Evolutionary conservation across 1,284 basidiomycete genomes (phyloP), one percentile per base, ranked within the genome.

Genomic region (Thelephora terrestris): DNA sequence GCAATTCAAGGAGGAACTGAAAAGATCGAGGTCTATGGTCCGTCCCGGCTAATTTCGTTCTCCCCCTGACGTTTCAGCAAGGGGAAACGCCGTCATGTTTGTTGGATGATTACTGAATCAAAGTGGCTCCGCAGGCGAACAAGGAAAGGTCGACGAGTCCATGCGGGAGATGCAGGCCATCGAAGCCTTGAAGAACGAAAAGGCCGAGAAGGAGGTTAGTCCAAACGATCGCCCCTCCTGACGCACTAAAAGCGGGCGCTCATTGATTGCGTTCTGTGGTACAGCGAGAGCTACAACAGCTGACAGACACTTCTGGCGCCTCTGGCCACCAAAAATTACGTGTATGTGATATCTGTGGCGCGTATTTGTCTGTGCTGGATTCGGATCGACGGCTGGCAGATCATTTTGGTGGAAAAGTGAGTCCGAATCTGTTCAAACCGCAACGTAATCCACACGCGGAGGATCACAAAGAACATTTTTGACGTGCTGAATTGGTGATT

Each of bases 341-440:
- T 55, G 96, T 99, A 23, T 99, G 96, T 71, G 96, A 99, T 71
- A 94, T 98, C 36, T 99, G 96, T 66, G 96, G 96, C 61, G 96
- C 96, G 18, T 99, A 99, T 71, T 76, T 99, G 43, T 96, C 91
- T 29, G 91, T 99, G 25, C 76, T 99, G 51, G 96, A 99, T 69
- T 98, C 94, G 53, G 96, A 99, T 73, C 85, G 96, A 65, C 91
- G 96, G 65, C 74, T 99, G 54, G 96, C 96, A 46, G 96, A 99
- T 71, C 96, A 99, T 68, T 99, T 99, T 71, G 96, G 96, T 69
- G 96, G 96, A 59, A 99, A 99, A 74, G 93, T 91, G 58, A 63
- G 80, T 58, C 16, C 10, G n/a, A 23, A 25, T 23, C 25, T 35
- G 9, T 27, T 16, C 29, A 32, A 32, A 32, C 12, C 9, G 29